These are phyloP conservation scores for Xanthoconium stramineum DNA, from an alignment of 768 basidiomycete genomes.

Conservation along the genomic window DNA sequence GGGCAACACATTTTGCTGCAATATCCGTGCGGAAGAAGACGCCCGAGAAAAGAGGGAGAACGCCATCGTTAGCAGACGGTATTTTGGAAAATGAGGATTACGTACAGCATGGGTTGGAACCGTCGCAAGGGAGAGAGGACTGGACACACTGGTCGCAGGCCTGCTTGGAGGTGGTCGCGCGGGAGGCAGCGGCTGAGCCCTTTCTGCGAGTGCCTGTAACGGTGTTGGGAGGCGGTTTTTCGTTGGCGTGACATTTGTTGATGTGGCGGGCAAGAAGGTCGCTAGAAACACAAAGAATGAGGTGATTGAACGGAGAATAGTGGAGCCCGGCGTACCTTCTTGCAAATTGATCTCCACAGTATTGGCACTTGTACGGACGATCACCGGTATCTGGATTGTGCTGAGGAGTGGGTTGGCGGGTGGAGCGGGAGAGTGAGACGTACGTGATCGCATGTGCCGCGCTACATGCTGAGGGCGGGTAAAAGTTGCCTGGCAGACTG, in stretches of 20 bases:
- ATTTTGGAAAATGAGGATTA: constrained; percentile 10
- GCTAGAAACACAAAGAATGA: constrained; percentile 34
- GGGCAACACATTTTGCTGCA: constrained; percentile 69
- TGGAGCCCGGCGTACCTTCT: constrained; percentile 51
- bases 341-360: constrained; percentile 88
- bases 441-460: constrained; percentile 87
- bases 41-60: not conserved
- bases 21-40: not conserved
- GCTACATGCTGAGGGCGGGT: constrained; percentile 89
- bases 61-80: not conserved
- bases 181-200: constrained; percentile 60
- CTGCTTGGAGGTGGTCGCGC: constrained; percentile 78
- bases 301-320: constrained; percentile 3
- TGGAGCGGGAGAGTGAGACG: constrained; percentile 37
- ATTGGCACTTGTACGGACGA: constrained; percentile 84
- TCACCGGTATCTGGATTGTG: constrained; percentile 72
- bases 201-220: constrained; percentile 51
- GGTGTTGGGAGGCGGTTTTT: constrained; percentile 46
- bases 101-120: constrained; percentile 74
- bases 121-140: constrained; percentile 72
- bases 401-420: not conserved
- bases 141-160: constrained; percentile 85
- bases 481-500: constrained; percentile 84
- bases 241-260: constrained; percentile 83
- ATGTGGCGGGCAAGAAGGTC: constrained; percentile 84